Conservation (phyloP, 2,329 filamentous ascomycete species). For the Scopulariopsis brevicaulis region DNA sequence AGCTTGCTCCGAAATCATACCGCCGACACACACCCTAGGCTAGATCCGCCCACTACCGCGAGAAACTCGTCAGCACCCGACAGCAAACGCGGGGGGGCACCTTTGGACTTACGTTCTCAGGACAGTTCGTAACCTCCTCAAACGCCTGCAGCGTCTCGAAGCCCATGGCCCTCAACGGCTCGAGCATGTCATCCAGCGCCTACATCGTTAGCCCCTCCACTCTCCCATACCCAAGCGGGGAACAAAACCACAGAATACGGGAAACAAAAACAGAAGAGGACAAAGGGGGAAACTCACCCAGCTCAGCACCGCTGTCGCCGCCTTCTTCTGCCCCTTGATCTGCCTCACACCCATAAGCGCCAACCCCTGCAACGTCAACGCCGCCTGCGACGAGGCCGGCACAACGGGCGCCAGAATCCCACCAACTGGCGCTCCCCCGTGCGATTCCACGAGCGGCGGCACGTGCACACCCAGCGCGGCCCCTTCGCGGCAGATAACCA, state of each 20-base stretch:
- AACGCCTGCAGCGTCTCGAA: constrained; percentile 71
- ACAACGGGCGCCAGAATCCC: constrained; percentile 76
- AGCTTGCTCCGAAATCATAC: no score
- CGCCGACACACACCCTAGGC: not conserved
- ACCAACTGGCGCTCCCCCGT: constrained; percentile 43
- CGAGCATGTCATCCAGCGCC: constrained; percentile 60
- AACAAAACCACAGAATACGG: no score
- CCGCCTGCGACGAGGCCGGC: constrained; percentile 53
- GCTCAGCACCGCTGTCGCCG: constrained; percentile 62
- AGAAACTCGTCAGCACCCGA: not conserved
- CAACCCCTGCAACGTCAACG: constrained; percentile 62
- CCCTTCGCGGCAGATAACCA: constrained; percentile 65
- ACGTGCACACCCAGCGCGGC: constrained; percentile 59
- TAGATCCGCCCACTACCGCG: not conserved
- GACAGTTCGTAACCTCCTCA: constrained; percentile 64
- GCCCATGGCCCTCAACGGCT: constrained; percentile 67
- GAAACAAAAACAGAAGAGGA: not conserved
- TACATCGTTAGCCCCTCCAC: constrained; percentile 16
- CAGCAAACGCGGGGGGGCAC: not conserved
- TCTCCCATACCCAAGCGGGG: not conserved
- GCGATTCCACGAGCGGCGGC: constrained; percentile 51
- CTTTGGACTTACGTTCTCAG: constrained; percentile 34
- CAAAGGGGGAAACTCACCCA: constrained; percentile 48
- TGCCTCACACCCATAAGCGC: constrained; percentile 73
- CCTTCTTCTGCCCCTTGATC: constrained; percentile 62